Percentiles rank a stretch among this genome's conserved stretches.
Conservation (phyloP, 805 yeast genomes). For the Monosporozyma yasuniensis region DNA sequence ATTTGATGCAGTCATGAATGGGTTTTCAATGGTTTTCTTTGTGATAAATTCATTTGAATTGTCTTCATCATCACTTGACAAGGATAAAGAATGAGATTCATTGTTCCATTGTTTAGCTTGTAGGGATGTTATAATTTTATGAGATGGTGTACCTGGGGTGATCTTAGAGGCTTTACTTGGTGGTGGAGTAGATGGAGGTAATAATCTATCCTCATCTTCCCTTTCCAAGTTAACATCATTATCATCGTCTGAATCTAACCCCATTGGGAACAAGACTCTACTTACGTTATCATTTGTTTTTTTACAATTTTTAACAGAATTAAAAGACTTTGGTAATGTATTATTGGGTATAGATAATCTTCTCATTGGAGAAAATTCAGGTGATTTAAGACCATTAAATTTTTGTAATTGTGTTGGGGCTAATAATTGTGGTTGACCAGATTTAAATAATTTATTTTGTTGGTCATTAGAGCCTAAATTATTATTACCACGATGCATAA, state of each 20-base stretch:
- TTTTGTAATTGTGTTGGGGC: slow-evolving; percentile 10
- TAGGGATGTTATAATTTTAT: slow-evolving; percentile 28
- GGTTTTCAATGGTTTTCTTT: slow-evolving; percentile 11
- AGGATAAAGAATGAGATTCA: slow-evolving; percentile 6
- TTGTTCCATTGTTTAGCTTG: slow-evolving; percentile 31
- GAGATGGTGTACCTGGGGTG: slow-evolving; percentile 31
- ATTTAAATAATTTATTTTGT: slow-evolving; percentile 7
- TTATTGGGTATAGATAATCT: slow-evolving; percentile 7
- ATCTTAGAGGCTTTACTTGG: slow-evolving; percentile 4
- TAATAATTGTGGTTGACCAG: slow-evolving; percentile 8
- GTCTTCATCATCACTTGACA: slow-evolving; percentile 2
- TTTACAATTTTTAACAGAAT: slow-evolving; percentile 1
- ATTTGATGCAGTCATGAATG: slow-evolving; percentile 10
- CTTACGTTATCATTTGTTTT: slow-evolving; percentile 10
- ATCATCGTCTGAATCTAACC: slow-evolving; percentile 5
- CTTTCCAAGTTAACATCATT: slow-evolving; percentile 2
- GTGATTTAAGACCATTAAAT: slow-evolving; percentile 24
- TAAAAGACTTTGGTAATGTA: slow-evolving; percentile 4
- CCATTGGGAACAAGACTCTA: slow-evolving; percentile 21
- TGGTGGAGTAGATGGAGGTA: slow-evolving; percentile 1
- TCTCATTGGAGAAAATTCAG: slow-evolving; percentile 26
- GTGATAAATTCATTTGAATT: slow-evolving; percentile 22
- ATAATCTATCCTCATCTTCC: slow-evolving; percentile 5
- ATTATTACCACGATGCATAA: background rate
- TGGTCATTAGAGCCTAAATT: background rate